Percentiles rank a stretch among this genome's conserved stretches.
Evolutionary conservation across 1,139 yeast species (phyloP).

Genomic region (Suhomyces coccinellae): DNA sequence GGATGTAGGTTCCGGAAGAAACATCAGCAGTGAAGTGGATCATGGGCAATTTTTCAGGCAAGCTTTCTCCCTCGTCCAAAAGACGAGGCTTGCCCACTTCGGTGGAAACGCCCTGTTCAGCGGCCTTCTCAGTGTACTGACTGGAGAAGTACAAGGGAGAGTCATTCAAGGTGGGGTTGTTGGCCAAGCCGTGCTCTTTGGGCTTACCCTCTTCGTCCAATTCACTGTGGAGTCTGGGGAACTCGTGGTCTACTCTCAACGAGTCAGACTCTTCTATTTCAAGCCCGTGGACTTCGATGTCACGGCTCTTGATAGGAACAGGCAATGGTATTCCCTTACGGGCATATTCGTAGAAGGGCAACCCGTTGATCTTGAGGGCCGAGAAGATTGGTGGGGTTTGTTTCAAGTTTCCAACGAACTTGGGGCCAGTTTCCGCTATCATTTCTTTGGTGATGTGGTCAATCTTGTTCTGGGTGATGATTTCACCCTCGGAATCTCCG

Average conservation of each 20-base stretch:
- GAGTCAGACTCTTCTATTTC: conserved; percentile 54
- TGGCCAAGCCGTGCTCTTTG: conserved; percentile 45
- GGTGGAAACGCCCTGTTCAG: conserved; percentile 23
- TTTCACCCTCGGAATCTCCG: conserved; percentile 89
- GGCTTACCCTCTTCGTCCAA: conserved; percentile 54
- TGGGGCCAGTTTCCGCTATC: conserved; percentile 51
- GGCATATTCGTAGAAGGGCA: conserved; percentile 92
- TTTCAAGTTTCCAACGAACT: conserved; percentile 72
- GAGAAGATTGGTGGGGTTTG: conserved; percentile 97
- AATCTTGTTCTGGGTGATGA: conserved; percentile 57
- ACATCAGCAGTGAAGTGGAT: conserved; percentile 76
- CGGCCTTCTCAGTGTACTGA: conserved; percentile 48
- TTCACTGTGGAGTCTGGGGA: conserved; percentile 49
- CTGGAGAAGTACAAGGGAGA: conserved; percentile 60
- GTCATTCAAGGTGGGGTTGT: conserved; percentile 63
- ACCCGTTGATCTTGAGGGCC: conserved; percentile 93
- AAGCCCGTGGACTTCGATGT: conserved; percentile 60
- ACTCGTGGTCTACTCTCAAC: conserved; percentile 57
- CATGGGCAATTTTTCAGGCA: conserved; percentile 52
- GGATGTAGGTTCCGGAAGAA: conserved; percentile 92
- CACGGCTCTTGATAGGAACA: conserved; percentile 71
- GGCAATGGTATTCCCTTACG: conserved; percentile 87
- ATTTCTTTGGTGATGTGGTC: conserved; percentile 58
- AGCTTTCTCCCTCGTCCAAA: conserved; percentile 24
- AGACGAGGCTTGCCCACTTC: conserved; percentile 29